A percentile compares a stretch with the other conserved stretches of the same genome.
Evolutionary conservation across 2,329 filamentous ascomycete species (phyloP).

Genomic region (Thelonectria olida): DNA sequence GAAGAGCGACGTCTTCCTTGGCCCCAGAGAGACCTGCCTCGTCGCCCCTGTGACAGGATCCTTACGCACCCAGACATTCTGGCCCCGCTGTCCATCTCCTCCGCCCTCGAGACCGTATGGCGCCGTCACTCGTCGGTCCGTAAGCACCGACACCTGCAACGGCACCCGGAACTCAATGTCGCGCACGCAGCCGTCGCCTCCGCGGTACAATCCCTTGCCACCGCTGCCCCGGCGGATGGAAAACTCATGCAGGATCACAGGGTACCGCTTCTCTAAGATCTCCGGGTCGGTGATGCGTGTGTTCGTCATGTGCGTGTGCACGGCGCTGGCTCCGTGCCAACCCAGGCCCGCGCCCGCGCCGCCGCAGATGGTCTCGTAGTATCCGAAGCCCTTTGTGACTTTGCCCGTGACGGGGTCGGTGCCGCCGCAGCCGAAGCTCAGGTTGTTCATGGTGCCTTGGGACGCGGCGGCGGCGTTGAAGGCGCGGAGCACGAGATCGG

Average conservation of each 20-base stretch:
- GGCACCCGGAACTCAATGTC: slow-evolving; percentile 86
- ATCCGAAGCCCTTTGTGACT: slow-evolving; percentile 44
- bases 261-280: slow-evolving; percentile 48
- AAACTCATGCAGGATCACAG: slow-evolving; percentile 45
- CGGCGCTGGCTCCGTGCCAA: slow-evolving; percentile 43
- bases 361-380: slow-evolving; percentile 49
- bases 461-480: slow-evolving; percentile 79
- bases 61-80: slow-evolving; percentile 72
- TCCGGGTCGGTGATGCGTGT: slow-evolving; percentile 50
- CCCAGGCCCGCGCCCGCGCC: slow-evolving; percentile 43
- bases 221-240: slow-evolving; percentile 49
- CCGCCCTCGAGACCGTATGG: slow-evolving; percentile 82
- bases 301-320: slow-evolving; percentile 50
- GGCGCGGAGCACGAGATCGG: slow-evolving; percentile 78
- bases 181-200: slow-evolving; percentile 80
- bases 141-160: slow-evolving; percentile 81
- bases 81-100: slow-evolving; percentile 71
- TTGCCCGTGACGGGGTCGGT: slow-evolving; percentile 37
- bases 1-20: slow-evolving; percentile 33
- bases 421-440: slow-evolving; percentile 78
- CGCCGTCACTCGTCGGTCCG: slow-evolving; percentile 77
- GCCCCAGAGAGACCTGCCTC: slow-evolving; percentile 40
- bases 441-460: slow-evolving; percentile 83
- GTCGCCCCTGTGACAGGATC: slow-evolving; percentile 43
- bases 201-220: slow-evolving; percentile 71